Evolutionary conservation across 2,329 filamentous ascomycete genomes (phyloP).

Genomic region (Leptographium procerum): DNA sequence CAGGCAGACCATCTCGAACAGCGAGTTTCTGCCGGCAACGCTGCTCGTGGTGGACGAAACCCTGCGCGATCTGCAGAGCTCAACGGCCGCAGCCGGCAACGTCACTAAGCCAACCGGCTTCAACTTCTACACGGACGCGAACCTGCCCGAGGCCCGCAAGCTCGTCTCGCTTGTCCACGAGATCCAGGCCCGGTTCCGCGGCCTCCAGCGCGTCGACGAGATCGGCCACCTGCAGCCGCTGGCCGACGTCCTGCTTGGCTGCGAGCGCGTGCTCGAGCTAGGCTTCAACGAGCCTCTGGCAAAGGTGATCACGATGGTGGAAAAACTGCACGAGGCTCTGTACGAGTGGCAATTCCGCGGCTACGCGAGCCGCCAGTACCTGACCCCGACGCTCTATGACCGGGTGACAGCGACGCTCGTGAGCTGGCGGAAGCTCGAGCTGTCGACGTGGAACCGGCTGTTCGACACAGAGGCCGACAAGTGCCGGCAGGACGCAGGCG

Average conservation of each 20-base stretch:
- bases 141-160: conserved; percentile 63
- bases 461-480: conserved; percentile 75
- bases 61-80: conserved; percentile 19
- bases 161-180: conserved; percentile 59
- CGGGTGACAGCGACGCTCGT: conserved; percentile 71
- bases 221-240: conserved; percentile 65
- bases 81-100: conserved; percentile 7
- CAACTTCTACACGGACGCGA: conserved; percentile 83
- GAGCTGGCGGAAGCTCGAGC: conserved; percentile 79
- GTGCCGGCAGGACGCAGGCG: conserved; percentile 64
- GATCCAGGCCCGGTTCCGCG: conserved; percentile 59
- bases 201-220: conserved; percentile 55
- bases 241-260: conserved; percentile 64
- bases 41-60: conserved; percentile 55
- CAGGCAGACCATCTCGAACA: conserved; percentile 29
- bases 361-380: conserved; percentile 73
- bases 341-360: conserved; percentile 86
- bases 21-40: conserved; percentile 50
- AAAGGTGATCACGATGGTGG: conserved; percentile 72
- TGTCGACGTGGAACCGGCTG: conserved; percentile 82
- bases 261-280: conserved; percentile 64
- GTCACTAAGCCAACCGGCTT: no score
- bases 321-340: conserved; percentile 74
- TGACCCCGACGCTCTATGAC: conserved; percentile 59
- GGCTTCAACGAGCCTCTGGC: conserved; percentile 74